Percentiles rank a stretch among this genome's conserved stretches.
These are phyloP conservation scores for Colletotrichum graminicola DNA, from an alignment of 2,329 filamentous ascomycete genomes.

Conservation along the genomic window DNA sequence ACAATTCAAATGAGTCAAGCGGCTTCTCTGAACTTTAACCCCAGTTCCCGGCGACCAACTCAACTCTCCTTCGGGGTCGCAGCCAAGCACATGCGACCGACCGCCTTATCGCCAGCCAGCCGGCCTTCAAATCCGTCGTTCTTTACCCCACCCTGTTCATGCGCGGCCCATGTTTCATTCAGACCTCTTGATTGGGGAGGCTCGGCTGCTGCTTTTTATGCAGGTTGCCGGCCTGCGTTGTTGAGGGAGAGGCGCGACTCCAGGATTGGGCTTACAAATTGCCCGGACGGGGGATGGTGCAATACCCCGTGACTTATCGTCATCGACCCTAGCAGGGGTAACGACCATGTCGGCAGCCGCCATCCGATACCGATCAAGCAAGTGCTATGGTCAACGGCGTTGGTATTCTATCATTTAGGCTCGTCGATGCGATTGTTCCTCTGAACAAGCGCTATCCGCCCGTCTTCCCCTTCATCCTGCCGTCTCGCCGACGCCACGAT, in stretches of 20 bases:
- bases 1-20: constrained; percentile 30
- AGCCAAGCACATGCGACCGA: constrained; percentile 35
- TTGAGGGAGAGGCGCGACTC: constrained; percentile 44
- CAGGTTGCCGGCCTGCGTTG: constrained; percentile 40
- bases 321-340: constrained; percentile 43
- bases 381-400: constrained; percentile 33
- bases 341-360: constrained; percentile 38
- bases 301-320: constrained; percentile 69
- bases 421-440: constrained; percentile 32
- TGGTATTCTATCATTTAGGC: constrained; percentile 35
- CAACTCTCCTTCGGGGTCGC: constrained; percentile 28
- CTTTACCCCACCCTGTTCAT: constrained; percentile 41
- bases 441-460: constrained; percentile 30
- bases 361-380: constrained; percentile 37
- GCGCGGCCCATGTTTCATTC: constrained; percentile 39
- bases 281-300: constrained; percentile 63
- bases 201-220: constrained; percentile 40
- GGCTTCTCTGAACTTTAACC: constrained; percentile 29
- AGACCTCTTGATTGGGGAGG: constrained; percentile 51
- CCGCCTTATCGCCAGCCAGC: constrained; percentile 36
- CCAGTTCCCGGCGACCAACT: constrained; percentile 14
- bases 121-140: constrained; percentile 24
- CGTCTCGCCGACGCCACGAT: constrained; percentile 40
- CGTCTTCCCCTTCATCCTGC: constrained; percentile 33
- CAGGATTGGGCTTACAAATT: constrained; percentile 58